Evolutionary conservation across 352 stramenopile species (phyloP).

Genomic region (Globisporangium canariense): DNA sequence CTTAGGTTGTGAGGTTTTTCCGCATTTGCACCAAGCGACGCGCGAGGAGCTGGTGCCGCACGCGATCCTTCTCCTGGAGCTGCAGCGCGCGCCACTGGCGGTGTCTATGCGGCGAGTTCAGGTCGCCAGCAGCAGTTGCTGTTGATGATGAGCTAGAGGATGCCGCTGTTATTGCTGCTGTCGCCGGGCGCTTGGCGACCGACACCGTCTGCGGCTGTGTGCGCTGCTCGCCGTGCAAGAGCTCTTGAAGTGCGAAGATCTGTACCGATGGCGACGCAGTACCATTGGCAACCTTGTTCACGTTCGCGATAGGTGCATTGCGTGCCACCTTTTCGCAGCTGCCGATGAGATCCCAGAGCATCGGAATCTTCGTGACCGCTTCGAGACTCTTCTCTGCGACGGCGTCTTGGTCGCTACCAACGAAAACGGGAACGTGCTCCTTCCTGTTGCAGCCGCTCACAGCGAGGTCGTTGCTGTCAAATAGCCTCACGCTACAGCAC

Average conservation of each 20-base stretch:
- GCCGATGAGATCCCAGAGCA: constrained; percentile 38
- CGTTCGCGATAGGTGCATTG: neutral
- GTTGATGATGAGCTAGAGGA: neutral
- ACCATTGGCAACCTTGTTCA: neutral
- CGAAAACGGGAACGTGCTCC: constrained; percentile 27
- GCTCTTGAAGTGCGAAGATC: neutral
- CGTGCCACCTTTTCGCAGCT: constrained; percentile 9
- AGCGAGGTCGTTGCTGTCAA: constrained; percentile 43
- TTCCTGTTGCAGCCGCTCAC: constrained; percentile 39
- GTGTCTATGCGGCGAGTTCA: constrained; percentile 19
- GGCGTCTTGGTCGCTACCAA: constrained; percentile 7
- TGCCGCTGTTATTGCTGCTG: neutral
- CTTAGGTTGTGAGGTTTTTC: constrained; percentile 41
- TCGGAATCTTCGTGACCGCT: constrained; percentile 25
- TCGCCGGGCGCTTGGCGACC: constrained; percentile 2
- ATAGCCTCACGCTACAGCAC: constrained; percentile 46
- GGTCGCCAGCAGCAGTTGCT: constrained; percentile 8
- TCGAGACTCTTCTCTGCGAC: constrained; percentile 15
- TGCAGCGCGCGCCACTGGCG: constrained; percentile 52
- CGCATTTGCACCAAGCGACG: constrained; percentile 43
- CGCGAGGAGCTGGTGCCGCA: constrained; percentile 43
- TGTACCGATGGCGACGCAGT: neutral
- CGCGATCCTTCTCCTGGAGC: constrained; percentile 64
- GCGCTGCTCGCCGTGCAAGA: constrained; percentile 6
- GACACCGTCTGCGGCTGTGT: neutral